A percentile compares a stretch with the other conserved stretches of the same genome.
Evolutionary conservation across 345 rosid genomes (phyloP).

Genomic region (Dipteronia sinensis): DNA sequence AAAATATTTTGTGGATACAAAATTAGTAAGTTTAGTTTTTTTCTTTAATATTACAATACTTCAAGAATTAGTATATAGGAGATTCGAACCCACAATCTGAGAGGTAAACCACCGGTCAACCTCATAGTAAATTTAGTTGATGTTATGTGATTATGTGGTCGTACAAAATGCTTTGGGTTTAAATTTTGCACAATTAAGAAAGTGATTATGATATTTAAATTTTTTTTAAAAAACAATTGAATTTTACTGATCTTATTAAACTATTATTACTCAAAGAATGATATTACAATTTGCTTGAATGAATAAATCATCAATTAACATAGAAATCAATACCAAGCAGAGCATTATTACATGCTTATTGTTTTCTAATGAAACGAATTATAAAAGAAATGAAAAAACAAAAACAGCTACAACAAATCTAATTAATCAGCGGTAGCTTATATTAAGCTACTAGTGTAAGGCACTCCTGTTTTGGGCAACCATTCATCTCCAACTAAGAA

Average conservation of each 20-base stretch:
- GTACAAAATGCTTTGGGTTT: too few species aligned
- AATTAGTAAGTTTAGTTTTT: too few species aligned
- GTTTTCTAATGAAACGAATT: conserved; percentile 11
- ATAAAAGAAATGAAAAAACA: conserved; percentile 22
- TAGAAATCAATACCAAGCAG: background rate
- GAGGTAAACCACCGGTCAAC: too few species aligned
- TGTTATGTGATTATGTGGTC: too few species aligned
- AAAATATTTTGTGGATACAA: too few species aligned
- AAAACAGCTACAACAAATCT: conserved; percentile 1
- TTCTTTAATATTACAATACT: too few species aligned
- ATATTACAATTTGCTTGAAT: background rate
- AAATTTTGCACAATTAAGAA: too few species aligned
- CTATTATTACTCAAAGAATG: background rate
- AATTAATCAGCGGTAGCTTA: conserved; percentile 16
- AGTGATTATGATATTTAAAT: too few species aligned
- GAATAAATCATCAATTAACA: background rate
- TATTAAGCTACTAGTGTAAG: conserved; percentile 40
- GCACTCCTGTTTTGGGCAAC: conserved; percentile 69
- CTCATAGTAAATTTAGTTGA: too few species aligned
- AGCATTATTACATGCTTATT: background rate
- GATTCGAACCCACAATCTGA: too few species aligned
- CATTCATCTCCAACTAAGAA: conserved; percentile 70
- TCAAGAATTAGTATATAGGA: too few species aligned
- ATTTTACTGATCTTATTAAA: background rate
- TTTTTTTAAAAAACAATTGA: too few species aligned